phyloP scores from a whole-genome alignment of 2,329 filamentous ascomycete genomes.

The Aureobasidium sp. region DNA sequence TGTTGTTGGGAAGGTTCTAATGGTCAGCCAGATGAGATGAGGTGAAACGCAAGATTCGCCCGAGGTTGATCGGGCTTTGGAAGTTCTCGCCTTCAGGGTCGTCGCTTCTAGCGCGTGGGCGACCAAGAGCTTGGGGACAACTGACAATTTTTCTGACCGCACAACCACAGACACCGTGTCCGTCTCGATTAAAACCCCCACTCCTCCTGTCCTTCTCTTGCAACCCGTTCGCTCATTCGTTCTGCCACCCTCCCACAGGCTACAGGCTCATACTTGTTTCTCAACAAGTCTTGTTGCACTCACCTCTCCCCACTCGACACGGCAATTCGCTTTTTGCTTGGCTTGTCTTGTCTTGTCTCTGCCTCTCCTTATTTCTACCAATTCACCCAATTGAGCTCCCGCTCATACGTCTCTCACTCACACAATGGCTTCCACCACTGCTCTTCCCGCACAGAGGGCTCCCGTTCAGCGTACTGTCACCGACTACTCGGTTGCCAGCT shows the following conservation, averaged over 20 bases:
- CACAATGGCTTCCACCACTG: constrained; percentile 37
- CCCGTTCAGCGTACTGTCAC: constrained; percentile 40
- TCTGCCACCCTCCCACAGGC: constrained; percentile 5
- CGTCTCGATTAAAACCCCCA: constrained; percentile 1
- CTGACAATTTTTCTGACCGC: constrained; percentile 9
- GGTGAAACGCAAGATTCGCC: constrained; percentile 10
- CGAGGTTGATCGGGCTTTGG: constrained; percentile 2
- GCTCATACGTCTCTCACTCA: not conserved
- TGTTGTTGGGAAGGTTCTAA: constrained; percentile 11
- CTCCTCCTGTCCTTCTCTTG: constrained; percentile 3
- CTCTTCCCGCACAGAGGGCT: constrained; percentile 44
- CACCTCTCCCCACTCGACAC: not conserved
- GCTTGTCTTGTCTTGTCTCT: not conserved
- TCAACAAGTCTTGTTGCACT: constrained; percentile 5
- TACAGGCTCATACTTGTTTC: not conserved
- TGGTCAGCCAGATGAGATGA: not conserved
- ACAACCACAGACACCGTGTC: not conserved
- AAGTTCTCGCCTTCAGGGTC: constrained; percentile 12
- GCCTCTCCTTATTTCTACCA: constrained; percentile 1
- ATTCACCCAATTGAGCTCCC: constrained; percentile 8
- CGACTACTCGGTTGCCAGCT: constrained; percentile 46
- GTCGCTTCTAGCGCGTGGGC: constrained; percentile 12
- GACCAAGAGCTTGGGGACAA: not conserved
- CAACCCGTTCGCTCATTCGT: constrained; percentile 7
- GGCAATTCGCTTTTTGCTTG: constrained; percentile 8